Conservation (phyloP, 2,329 filamentous ascomycete genomes). For the Botrytis squamosa region DNA sequence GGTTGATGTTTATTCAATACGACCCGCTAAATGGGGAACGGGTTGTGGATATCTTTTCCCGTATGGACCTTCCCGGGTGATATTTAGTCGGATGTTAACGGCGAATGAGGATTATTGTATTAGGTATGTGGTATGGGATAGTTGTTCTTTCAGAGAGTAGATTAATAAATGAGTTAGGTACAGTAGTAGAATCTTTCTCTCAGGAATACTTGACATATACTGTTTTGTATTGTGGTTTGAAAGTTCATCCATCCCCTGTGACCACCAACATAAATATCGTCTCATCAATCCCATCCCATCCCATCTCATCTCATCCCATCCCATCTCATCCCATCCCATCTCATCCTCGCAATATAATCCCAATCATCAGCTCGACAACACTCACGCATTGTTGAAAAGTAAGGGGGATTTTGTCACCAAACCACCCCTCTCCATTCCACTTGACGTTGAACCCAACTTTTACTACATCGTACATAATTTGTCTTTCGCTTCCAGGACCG, state of each 20-base stretch:
- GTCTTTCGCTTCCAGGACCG: background rate
- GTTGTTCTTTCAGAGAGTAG: background rate
- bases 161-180: background rate
- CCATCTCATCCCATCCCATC: background rate
- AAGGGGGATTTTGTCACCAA: background rate
- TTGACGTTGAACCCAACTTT: background rate
- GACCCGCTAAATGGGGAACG: background rate
- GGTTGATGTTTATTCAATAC: background rate
- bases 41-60: constrained; percentile 2
- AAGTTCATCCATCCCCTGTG: background rate
- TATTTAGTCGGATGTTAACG: background rate
- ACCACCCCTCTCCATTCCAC: background rate
- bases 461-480: background rate
- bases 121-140: background rate
- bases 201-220: background rate
- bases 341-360: background rate
- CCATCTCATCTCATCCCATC: background rate
- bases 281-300: background rate
- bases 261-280: background rate
- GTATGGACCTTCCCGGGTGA: background rate
- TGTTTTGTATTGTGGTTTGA: background rate
- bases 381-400: background rate
- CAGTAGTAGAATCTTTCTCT: background rate
- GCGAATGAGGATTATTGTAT: background rate
- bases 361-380: background rate